Evolutionary conservation across 345 rosid species (phyloP).

Genomic region (rapeseed (Brassica napus)): DNA sequence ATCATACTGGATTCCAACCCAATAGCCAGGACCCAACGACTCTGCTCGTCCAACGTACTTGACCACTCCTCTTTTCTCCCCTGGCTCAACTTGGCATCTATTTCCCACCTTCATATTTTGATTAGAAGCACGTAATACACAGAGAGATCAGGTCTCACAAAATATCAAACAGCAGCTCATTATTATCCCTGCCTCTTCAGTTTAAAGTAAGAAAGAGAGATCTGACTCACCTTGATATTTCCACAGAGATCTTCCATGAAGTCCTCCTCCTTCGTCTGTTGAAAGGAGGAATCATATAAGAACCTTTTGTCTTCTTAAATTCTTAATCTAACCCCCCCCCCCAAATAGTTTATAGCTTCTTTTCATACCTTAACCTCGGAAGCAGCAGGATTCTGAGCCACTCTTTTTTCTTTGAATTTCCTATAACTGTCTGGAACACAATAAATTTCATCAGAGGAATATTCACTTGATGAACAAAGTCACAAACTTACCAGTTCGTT

Average conservation of each 20-base stretch:
- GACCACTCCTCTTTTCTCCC: slow-evolving; percentile 88
- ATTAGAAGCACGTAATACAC: slow-evolving; percentile 6
- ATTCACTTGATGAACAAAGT: slow-evolving; percentile 11
- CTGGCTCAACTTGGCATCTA: slow-evolving; percentile 92
- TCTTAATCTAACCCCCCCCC: background rate
- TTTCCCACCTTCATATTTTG: slow-evolving; percentile 61
- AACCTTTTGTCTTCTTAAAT: slow-evolving; percentile 7
- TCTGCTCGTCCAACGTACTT: slow-evolving; percentile 83
- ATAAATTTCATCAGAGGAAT: slow-evolving; percentile 1
- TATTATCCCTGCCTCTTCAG: slow-evolving; percentile 26
- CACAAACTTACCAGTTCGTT: slow-evolving; percentile 53
- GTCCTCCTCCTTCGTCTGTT: slow-evolving; percentile 58
- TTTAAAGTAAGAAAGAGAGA: background rate
- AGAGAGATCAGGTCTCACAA: slow-evolving; percentile 17
- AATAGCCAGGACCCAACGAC: slow-evolving; percentile 79
- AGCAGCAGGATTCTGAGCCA: slow-evolving; percentile 63
- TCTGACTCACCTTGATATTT: slow-evolving; percentile 63
- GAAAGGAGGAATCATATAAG: slow-evolving; percentile 8
- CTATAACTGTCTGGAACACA: slow-evolving; percentile 66
- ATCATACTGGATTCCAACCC: slow-evolving; percentile 94
- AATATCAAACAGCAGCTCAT: slow-evolving; percentile 2
- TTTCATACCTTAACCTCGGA: slow-evolving; percentile 58
- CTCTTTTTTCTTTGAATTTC: slow-evolving; percentile 75
- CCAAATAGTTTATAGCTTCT: background rate
- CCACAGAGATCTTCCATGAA: slow-evolving; percentile 76